A percentile compares a stretch with the other conserved stretches of the same genome.
These are phyloP conservation scores for Fusarium begoniae DNA, from an alignment of 2,329 filamentous ascomycete genomes.

Conservation along the genomic window DNA sequence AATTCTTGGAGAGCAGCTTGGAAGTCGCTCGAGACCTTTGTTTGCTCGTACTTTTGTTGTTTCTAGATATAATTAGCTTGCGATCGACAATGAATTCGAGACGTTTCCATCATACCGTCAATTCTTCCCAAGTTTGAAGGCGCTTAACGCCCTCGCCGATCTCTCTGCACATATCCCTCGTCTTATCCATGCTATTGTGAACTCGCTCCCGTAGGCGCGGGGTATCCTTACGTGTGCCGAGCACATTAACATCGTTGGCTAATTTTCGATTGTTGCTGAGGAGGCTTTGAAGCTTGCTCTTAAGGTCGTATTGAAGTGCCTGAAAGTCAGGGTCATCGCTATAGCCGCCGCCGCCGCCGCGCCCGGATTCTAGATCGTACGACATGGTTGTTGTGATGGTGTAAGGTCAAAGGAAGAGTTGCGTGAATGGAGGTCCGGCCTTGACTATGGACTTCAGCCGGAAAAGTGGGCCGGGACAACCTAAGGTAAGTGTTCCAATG, in stretches of 20 bases:
- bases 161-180: conserved; percentile 85
- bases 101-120: conserved; percentile 64
- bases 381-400: conserved; percentile 69
- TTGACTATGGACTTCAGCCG: not conserved
- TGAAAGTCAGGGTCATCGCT: conserved; percentile 93
- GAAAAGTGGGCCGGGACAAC: not conserved
- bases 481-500: too few species aligned
- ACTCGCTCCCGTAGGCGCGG: conserved; percentile 91
- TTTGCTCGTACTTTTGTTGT: conserved; percentile 94
- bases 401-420: not conserved
- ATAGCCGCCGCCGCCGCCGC: conserved; percentile 75
- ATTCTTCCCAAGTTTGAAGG: conserved; percentile 85
- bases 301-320: conserved; percentile 81
- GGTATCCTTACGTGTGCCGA: conserved; percentile 92
- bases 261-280: conserved; percentile 89
- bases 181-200: conserved; percentile 86
- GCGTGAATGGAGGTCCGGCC: not conserved
- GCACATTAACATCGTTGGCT: conserved; percentile 81
- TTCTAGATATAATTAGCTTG: conserved; percentile 63
- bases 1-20: conserved; percentile 89
- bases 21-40: conserved; percentile 94
- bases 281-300: conserved; percentile 87
- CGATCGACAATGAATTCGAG: conserved; percentile 16
- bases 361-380: conserved; percentile 87
- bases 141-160: conserved; percentile 95